Evolutionary conservation across 2,329 filamentous ascomycete genomes (phyloP), one percentile per base, ranked within the genome.

Genomic region (Cercospora beticola): DNA sequence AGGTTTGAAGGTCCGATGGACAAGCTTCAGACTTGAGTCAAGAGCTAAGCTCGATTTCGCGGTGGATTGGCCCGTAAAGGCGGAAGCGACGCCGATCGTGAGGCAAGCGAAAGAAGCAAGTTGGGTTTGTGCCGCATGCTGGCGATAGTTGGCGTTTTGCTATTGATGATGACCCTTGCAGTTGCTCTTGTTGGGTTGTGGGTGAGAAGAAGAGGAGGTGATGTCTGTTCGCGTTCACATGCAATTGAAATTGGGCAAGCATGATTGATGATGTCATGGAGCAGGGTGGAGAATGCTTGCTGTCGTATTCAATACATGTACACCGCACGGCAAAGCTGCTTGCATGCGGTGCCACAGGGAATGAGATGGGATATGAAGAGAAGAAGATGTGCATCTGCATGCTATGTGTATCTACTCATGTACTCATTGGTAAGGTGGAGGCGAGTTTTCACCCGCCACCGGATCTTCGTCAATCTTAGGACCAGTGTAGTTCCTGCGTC

Each of bases 401-500:
- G 52, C 52, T 59, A 64, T 40, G 10, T 36, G 12, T 58, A 64
- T 30, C 23, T 57, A 21, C 28, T 33, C 7, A 33, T 31, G 14
- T 7, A 10, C 12, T 64, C 36, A 64, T 43, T 46, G 31, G 23
- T 58, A 59, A 7, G 62, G 31, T 18, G 31, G 30, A 12, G 62
- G 62, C 33, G 62, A 58, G 23, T 46, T 31, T 8, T 65, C 33
- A 8, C 62, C 62, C 16, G 62, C 46, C 18, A 52, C 21, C 12
- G 49, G 31, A 5, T 61, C 68, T 40, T 68, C 68, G 21, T 61
- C 1, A 88, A 64, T 56, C 33, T 40, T 21, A 9, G 71, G 89
- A 16, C 89, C 89, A 57, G 83, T 82, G 79, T 91, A 91, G 79
- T 92, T 87, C 80, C 88, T 86, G 79, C 87, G 86, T 36, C 90